These are phyloP conservation scores for Yarrowia alimentaria DNA, from an alignment of 805 yeast genomes.

Conservation along the genomic window DNA sequence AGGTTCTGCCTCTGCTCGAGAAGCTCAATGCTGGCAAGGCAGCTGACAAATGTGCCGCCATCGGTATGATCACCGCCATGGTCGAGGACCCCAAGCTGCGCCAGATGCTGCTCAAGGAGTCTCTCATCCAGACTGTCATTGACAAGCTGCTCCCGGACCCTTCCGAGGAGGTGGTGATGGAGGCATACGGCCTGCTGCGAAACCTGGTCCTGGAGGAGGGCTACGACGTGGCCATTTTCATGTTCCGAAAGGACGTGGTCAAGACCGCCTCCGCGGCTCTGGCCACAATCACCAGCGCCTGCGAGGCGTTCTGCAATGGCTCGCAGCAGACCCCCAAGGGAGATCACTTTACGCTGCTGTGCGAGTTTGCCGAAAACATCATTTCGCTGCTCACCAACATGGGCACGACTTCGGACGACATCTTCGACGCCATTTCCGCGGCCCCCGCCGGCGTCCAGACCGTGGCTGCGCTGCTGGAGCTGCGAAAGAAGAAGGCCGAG, in stretches of 20 bases:
- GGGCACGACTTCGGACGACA: constrained; percentile 61
- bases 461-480: constrained; percentile 28
- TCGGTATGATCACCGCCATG: constrained; percentile 67
- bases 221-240: constrained; percentile 67
- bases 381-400: constrained; percentile 66
- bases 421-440: constrained; percentile 46
- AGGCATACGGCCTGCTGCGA: constrained; percentile 75
- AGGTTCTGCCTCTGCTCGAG: constrained; percentile 64
- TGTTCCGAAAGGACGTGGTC: constrained; percentile 82
- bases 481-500: constrained; percentile 25
- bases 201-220: constrained; percentile 85
- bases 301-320: constrained; percentile 38
- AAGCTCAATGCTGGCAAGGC: constrained; percentile 61
- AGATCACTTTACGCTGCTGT: constrained; percentile 21
- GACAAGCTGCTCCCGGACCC: constrained; percentile 64
- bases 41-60: constrained; percentile 74
- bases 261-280: constrained; percentile 53
- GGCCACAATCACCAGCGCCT: constrained; percentile 50
- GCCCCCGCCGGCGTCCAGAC: constrained; percentile 34
- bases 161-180: constrained; percentile 74
- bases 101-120: constrained; percentile 64
- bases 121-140: constrained; percentile 60
- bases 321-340: constrained; percentile 29
- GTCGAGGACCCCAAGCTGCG: constrained; percentile 69
- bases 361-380: constrained; percentile 69